Evolutionary conservation across 2,329 filamentous ascomycete genomes (phyloP).

Genomic region (Botrytis squamosa): DNA sequence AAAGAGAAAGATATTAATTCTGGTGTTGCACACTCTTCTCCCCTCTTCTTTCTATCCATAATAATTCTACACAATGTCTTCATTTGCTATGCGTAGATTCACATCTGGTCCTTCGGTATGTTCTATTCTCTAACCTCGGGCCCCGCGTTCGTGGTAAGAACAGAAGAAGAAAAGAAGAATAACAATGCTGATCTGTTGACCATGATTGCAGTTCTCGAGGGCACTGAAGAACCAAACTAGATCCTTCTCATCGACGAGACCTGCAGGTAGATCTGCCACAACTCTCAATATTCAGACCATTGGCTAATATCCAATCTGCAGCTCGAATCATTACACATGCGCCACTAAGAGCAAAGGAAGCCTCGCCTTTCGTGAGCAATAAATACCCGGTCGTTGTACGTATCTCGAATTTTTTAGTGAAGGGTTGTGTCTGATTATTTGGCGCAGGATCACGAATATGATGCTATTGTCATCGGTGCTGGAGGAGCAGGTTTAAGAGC

Average conservation of each 20-base stretch:
- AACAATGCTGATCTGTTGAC: constrained; percentile 29
- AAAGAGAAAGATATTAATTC: constrained; percentile 9
- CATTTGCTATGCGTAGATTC: constrained; percentile 63
- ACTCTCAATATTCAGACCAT: background rate
- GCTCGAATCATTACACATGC: constrained; percentile 83
- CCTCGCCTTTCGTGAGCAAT: constrained; percentile 77
- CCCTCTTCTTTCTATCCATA: constrained; percentile 23
- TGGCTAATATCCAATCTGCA: constrained; percentile 41
- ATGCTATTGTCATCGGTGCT: constrained; percentile 72
- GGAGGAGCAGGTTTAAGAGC: constrained; percentile 63
- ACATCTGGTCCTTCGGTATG: constrained; percentile 56
- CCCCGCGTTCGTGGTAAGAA: background rate
- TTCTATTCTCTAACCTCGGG: constrained; percentile 33
- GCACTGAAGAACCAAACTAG: constrained; percentile 61
- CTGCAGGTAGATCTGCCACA: constrained; percentile 60
- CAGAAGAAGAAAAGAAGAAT: constrained; percentile 20
- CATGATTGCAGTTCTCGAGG: constrained; percentile 37
- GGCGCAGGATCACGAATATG: constrained; percentile 88
- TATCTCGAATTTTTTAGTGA: constrained; percentile 13
- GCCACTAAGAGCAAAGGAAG: constrained; percentile 89
- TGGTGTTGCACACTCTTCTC: constrained; percentile 23
- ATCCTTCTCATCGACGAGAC: constrained; percentile 83
- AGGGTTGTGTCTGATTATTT: constrained; percentile 25
- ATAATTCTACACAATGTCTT: constrained; percentile 53
- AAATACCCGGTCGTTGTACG: constrained; percentile 91